phyloP scores from a whole-genome alignment of 2,329 filamentous ascomycete genomes.

The Colletotrichum orchidophilum region DNA sequence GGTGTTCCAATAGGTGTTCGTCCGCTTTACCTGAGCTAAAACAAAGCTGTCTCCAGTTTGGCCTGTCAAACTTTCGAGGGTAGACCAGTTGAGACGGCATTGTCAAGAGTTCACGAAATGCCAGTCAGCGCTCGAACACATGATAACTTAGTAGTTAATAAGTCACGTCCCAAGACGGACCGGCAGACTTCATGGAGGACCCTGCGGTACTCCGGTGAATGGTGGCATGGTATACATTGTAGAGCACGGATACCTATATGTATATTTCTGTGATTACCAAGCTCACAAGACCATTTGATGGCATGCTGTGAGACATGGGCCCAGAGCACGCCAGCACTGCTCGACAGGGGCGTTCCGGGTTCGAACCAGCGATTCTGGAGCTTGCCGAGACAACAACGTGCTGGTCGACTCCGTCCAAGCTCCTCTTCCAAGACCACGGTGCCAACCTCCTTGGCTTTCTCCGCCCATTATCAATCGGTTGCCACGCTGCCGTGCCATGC shows the following conservation, averaged over 20 bases:
- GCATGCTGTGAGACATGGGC: constrained; percentile 29
- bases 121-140: neutral
- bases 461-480: constrained; percentile 30
- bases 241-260: neutral
- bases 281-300: neutral
- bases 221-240: neutral
- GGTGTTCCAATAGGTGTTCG: neutral
- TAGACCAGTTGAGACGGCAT: neutral
- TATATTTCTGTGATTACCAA: neutral
- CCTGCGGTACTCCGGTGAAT: constrained; percentile 2
- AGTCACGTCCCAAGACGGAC: neutral
- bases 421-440: neutral
- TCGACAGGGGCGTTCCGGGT: constrained; percentile 22
- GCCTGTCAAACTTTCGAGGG: neutral
- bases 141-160: neutral
- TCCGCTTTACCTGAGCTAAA: neutral
- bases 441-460: constrained; percentile 27
- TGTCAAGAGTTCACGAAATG: neutral
- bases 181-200: neutral
- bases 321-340: constrained; percentile 26
- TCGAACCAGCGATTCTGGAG: constrained; percentile 8
- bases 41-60: neutral
- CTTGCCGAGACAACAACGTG: constrained; percentile 22
- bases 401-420: constrained; percentile 16
- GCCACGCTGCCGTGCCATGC: constrained; percentile 33